Conservation (phyloP, 768 basidiomycete genomes). For the Roridomyces roridus region DNA sequence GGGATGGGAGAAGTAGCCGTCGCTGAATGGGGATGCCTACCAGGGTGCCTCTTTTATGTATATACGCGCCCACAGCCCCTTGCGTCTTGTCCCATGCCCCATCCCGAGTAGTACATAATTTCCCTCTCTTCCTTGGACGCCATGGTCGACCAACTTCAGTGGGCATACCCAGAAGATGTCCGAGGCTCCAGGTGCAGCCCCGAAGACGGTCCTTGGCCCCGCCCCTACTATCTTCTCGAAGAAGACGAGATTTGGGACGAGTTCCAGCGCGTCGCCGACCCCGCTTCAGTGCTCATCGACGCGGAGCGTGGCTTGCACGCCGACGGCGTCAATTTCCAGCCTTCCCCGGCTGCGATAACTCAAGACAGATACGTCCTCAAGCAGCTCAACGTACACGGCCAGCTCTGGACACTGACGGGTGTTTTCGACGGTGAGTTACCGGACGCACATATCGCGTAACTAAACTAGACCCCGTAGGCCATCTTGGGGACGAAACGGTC, state of each 20-base stretch:
- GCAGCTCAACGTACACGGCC: conserved; percentile 60
- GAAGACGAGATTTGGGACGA: conserved; percentile 61
- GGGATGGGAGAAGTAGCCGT: too few species aligned
- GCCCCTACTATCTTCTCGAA: conserved; percentile 57
- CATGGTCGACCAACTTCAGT: conserved; percentile 29
- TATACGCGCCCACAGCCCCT: conserved; percentile 12
- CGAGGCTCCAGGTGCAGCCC: conserved; percentile 67
- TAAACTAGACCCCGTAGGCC: conserved; percentile 46
- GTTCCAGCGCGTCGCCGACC: conserved; percentile 56
- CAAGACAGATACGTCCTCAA: conserved; percentile 72
- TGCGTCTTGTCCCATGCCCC: neutral
- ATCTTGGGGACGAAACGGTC: conserved; percentile 73
- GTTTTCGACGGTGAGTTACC: conserved; percentile 68
- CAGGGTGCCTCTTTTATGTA: neutral
- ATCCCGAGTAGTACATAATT: conserved; percentile 1
- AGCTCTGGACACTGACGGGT: conserved; percentile 68
- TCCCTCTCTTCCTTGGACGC: neutral
- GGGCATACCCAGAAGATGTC: conserved; percentile 65
- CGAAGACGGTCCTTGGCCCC: conserved; percentile 72
- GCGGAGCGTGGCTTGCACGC: conserved; percentile 43
- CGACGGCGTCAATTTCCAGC: conserved; percentile 73
- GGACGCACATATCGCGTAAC: conserved; percentile 14
- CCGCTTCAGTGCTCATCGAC: conserved; percentile 50
- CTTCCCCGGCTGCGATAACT: conserved; percentile 56
- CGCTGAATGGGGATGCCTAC: too few species aligned